Conservation (phyloP, 495 filamentous ascomycete genomes). For the Penicillium coffeae region DNA sequence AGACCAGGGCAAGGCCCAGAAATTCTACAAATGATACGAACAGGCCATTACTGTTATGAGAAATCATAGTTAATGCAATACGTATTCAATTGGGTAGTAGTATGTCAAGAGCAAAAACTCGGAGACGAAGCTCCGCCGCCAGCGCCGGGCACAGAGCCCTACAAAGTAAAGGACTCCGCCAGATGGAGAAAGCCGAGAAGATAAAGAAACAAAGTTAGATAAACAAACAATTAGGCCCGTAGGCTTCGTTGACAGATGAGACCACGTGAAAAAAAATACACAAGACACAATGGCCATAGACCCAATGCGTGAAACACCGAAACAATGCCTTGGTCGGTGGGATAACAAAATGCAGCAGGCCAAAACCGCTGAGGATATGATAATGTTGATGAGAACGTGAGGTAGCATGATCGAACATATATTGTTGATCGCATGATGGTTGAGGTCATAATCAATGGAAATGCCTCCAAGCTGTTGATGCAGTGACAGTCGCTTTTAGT, state of each 20-base stretch:
- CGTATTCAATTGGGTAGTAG: neutral
- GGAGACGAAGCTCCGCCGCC: conserved; percentile 7
- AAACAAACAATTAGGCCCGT: conserved; percentile 16
- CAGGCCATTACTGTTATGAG: neutral
- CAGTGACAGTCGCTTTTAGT: neutral
- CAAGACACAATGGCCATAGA: conserved; percentile 2
- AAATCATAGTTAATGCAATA: neutral
- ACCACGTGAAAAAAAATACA: conserved; percentile 9
- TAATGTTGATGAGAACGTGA: too few relatives aligned
- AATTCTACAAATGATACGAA: neutral
- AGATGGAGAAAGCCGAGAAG: neutral
- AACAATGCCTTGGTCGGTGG: too few relatives aligned
- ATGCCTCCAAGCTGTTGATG: neutral
- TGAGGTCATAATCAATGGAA: neutral
- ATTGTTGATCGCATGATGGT: too few relatives aligned
- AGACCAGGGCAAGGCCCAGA: too few relatives aligned
- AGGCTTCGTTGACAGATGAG: conserved; percentile 15
- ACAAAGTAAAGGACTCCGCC: neutral
- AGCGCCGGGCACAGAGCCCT: conserved; percentile 7
- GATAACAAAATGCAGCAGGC: too few relatives aligned
- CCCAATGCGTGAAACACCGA: neutral
- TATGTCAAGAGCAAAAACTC: neutral
- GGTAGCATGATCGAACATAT: too few relatives aligned
- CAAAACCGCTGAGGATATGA: too few relatives aligned
- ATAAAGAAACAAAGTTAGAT: conserved; percentile 11